phyloP scores from a whole-genome alignment of 2,329 filamentous ascomycete genomes.

The Alternaria tenuissima region DNA sequence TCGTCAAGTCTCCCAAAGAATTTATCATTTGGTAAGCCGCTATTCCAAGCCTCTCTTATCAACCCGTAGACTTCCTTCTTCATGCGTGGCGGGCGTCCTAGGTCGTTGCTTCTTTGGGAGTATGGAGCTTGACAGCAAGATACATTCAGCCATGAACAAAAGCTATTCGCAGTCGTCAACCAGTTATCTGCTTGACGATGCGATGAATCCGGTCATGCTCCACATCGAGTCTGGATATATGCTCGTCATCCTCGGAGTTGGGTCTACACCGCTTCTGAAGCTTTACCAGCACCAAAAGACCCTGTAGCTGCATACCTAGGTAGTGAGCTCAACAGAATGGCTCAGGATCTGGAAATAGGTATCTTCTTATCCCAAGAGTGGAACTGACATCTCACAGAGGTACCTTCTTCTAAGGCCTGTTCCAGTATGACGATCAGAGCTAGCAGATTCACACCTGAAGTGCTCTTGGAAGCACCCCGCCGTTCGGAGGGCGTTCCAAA shows the following conservation, averaged over 20 bases:
- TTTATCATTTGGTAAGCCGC: not conserved
- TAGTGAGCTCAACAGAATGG: not conserved
- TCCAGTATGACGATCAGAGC: slow-evolving; percentile 73
- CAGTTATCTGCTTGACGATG: not conserved
- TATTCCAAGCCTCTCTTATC: not conserved
- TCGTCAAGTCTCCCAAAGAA: not conserved
- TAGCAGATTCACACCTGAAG: slow-evolving; percentile 77
- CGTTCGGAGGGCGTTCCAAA: slow-evolving; percentile 77
- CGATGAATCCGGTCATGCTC: not conserved
- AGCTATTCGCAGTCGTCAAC: not conserved
- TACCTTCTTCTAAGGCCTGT: not conserved
- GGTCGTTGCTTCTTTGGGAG: not conserved
- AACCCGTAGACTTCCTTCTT: not conserved
- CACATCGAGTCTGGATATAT: not conserved
- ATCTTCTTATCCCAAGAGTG: not conserved
- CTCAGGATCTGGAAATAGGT: not conserved
- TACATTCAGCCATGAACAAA: not conserved
- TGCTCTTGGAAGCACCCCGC: slow-evolving; percentile 77
- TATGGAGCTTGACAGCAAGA: not conserved
- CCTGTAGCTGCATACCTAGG: not conserved
- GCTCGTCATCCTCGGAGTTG: not conserved
- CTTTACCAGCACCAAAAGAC: not conserved
- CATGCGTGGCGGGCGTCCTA: not conserved
- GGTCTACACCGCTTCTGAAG: not conserved
- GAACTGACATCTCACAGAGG: not conserved